phyloP scores from a whole-genome alignment of 371 early-diverging fungal genomes.

The Rhizopus microsporus region DNA sequence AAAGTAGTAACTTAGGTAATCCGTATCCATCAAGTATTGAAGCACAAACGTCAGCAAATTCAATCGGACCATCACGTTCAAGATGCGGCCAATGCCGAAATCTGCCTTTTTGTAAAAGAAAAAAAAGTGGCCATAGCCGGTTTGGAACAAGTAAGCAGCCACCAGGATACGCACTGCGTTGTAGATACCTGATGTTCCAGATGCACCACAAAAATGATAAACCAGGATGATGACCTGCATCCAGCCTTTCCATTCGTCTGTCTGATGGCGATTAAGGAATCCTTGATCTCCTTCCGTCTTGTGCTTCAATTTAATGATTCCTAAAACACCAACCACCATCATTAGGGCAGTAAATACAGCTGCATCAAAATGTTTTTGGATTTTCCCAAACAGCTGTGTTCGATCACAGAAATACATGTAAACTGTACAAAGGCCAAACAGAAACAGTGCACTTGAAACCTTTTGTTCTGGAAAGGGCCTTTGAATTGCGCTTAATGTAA shows the following conservation, averaged over 20 bases:
- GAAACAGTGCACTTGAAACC: constrained; percentile 39
- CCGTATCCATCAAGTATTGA: constrained; percentile 67
- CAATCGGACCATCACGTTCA: constrained; percentile 65
- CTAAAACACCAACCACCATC: constrained; percentile 34
- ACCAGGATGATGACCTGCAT: constrained; percentile 79
- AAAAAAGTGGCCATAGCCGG: constrained; percentile 77
- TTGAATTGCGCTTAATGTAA: background rate
- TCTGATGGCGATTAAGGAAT: constrained; percentile 74
- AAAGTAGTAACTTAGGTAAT: constrained; percentile 77
- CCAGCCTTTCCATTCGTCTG: constrained; percentile 90
- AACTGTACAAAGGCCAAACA: constrained; percentile 51
- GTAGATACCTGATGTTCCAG: constrained; percentile 63
- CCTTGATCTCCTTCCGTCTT: constrained; percentile 38
- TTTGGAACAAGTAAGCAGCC: constrained; percentile 78
- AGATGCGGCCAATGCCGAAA: constrained; percentile 60
- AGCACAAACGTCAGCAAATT: constrained; percentile 71
- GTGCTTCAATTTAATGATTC: constrained; percentile 44
- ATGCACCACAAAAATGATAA: constrained; percentile 74
- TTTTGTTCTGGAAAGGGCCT: constrained; percentile 8
- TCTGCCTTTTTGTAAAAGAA: constrained; percentile 73
- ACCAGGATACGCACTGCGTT: constrained; percentile 73
- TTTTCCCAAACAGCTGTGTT: constrained; percentile 68
- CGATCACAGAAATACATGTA: constrained; percentile 69
- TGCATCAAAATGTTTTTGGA: constrained; percentile 57
- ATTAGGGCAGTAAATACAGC: constrained; percentile 49